phyloP scores from a whole-genome alignment of 495 filamentous ascomycete genomes.

The Hyaloscypha bicolor region DNA sequence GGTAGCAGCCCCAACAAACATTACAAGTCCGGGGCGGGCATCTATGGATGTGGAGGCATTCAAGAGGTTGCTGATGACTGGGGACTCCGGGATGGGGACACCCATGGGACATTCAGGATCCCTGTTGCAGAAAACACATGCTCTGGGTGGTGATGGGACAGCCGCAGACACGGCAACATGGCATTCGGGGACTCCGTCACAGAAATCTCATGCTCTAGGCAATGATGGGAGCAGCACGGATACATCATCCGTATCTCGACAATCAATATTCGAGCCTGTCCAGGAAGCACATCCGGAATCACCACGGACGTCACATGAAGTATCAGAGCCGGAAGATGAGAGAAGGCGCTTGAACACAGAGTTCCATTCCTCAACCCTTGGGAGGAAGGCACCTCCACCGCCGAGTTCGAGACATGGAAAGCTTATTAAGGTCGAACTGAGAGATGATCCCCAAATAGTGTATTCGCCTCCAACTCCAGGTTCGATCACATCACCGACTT shows the following conservation, averaged over 20 bases:
- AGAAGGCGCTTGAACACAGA: constrained; percentile 6
- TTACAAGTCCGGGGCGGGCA: constrained; percentile 37
- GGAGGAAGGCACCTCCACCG: constrained; percentile 31
- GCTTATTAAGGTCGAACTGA: constrained; percentile 34
- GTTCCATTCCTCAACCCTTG: constrained; percentile 5
- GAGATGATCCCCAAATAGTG: constrained; percentile 25
- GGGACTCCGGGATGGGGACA: constrained; percentile 43
- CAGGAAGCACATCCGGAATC: constrained; percentile 33
- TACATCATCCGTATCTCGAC: constrained; percentile 34
- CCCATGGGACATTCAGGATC: constrained; percentile 5
- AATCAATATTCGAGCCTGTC: constrained; percentile 32
- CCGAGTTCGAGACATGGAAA: constrained; percentile 36
- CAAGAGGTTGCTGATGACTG: constrained; percentile 61
- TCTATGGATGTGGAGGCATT: constrained; percentile 65
- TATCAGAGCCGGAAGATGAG: constrained; percentile 33
- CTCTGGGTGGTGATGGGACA: constrained; percentile 30
- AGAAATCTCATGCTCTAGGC: constrained; percentile 22
- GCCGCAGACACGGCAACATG: constrained; percentile 30
- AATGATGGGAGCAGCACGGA: constrained; percentile 35
- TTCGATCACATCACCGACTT: constrained; percentile 10
- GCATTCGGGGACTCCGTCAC: constrained; percentile 12
- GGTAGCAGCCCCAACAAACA: constrained; percentile 23
- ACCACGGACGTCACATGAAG: constrained; percentile 34
- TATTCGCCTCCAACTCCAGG: constrained; percentile 13
- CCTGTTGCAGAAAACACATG: constrained; percentile 19